Evolutionary conservation across 2,329 filamentous ascomycete species (phyloP).

Genomic region (Apiospora sp.): DNA sequence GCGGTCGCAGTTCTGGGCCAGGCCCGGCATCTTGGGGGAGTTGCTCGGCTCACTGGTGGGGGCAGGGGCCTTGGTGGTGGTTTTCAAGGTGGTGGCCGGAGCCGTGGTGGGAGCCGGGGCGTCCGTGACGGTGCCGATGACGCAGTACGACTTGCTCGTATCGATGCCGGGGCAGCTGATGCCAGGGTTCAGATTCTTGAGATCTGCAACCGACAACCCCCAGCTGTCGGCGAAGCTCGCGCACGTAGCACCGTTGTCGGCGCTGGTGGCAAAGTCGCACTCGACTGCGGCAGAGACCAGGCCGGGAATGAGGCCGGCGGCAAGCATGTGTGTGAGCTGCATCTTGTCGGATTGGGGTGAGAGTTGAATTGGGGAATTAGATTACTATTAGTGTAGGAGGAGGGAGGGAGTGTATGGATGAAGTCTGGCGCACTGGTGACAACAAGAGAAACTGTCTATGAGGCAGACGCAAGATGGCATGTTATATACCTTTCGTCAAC

Average conservation of each 20-base stretch:
- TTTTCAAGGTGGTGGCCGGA: conserved; percentile 3
- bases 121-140: conserved; percentile 32
- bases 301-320: conserved; percentile 25
- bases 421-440: background rate
- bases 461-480: background rate
- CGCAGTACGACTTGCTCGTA: conserved; percentile 32
- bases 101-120: conserved; percentile 27
- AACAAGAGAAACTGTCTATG: background rate
- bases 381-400: conserved; percentile 6
- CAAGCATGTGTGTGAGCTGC: conserved; percentile 27
- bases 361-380: background rate
- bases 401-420: background rate
- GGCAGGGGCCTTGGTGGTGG: conserved; percentile 20
- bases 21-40: conserved; percentile 27
- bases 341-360: conserved; percentile 21
- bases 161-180: conserved; percentile 36
- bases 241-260: conserved; percentile 39
- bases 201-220: conserved; percentile 34
- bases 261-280: conserved; percentile 30
- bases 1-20: conserved; percentile 36
- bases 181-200: conserved; percentile 38
- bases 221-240: conserved; percentile 36
- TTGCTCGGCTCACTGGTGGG: conserved; percentile 28
- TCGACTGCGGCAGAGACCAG: conserved; percentile 29
- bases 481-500: background rate